phyloP scores from a whole-genome alignment of 352 stramenopile species.

The Plasmopara muralis region DNA sequence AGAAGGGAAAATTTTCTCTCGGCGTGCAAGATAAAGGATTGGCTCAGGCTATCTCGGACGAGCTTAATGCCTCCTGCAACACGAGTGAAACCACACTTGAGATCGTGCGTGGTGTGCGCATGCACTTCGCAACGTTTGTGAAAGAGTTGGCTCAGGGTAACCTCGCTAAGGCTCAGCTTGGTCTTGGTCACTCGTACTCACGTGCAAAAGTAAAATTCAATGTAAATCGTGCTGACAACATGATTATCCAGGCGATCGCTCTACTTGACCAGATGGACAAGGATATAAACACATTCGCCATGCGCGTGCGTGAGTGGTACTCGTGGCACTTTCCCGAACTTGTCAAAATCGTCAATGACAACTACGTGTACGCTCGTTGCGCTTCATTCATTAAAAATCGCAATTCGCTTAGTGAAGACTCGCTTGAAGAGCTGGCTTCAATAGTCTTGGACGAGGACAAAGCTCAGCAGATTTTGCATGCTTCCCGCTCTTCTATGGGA shows the following conservation, averaged over 20 bases:
- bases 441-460: slow-evolving; percentile 98
- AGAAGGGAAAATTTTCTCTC: slow-evolving; percentile 86
- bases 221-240: slow-evolving; percentile 99
- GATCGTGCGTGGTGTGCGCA: slow-evolving; percentile 93
- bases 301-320: slow-evolving; percentile 99
- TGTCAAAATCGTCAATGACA: slow-evolving; percentile 99
- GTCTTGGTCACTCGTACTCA: slow-evolving; percentile 99
- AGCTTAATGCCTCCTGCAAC: slow-evolving; percentile 90
- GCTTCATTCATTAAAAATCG: slow-evolving; percentile 96
- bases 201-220: slow-evolving; percentile 99
- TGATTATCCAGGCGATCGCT: slow-evolving; percentile 99
- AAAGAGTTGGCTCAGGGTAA: slow-evolving; percentile 96
- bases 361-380: slow-evolving; percentile 98
- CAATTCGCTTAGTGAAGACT: slow-evolving; percentile 72
- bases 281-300: slow-evolving; percentile 99
- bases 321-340: slow-evolving; percentile 99
- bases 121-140: slow-evolving; percentile 97
- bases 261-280: slow-evolving; percentile 99
- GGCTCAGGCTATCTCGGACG: slow-evolving; percentile 94
- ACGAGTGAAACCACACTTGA: slow-evolving; percentile 97
- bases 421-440: slow-evolving; percentile 73
- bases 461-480: slow-evolving; percentile 92
- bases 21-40: slow-evolving; percentile 92
- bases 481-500: slow-evolving; percentile 96
- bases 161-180: slow-evolving; percentile 96